These are phyloP conservation scores for Colletotrichum orbiculare DNA, from an alignment of 2,329 filamentous ascomycete species.

Conservation along the genomic window DNA sequence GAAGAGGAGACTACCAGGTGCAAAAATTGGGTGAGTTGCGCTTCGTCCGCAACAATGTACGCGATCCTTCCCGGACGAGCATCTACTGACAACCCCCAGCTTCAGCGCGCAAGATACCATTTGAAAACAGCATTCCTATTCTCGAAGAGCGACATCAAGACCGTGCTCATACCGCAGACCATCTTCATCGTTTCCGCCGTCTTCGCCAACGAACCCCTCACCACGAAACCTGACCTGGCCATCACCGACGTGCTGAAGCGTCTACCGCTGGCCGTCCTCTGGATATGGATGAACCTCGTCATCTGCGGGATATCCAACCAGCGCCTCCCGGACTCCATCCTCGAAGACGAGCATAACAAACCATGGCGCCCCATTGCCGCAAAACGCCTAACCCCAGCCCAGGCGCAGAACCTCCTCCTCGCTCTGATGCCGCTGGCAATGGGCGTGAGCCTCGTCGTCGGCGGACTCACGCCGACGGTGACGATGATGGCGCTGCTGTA, in stretches of 20 bases:
- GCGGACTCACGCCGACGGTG: constrained; percentile 38
- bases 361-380: constrained; percentile 46
- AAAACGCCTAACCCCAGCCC: constrained; percentile 38
- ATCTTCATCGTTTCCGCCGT: constrained; percentile 40
- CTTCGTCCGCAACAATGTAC: too few relatives aligned
- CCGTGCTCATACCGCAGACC: constrained; percentile 45
- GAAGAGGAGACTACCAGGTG: too few relatives aligned
- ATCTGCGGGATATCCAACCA: constrained; percentile 45
- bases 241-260: neutral
- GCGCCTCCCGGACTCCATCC: constrained; percentile 36
- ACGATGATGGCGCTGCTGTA: constrained; percentile 42
- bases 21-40: too few relatives aligned
- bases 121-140: constrained; percentile 43
- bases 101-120: constrained; percentile 21
- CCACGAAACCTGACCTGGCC: neutral
- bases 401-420: constrained; percentile 42
- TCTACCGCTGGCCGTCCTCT: constrained; percentile 28
- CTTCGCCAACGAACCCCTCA: constrained; percentile 13
- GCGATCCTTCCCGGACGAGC: too few relatives aligned
- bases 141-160: constrained; percentile 48
- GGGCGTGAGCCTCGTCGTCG: constrained; percentile 28
- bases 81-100: constrained; percentile 3
- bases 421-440: constrained; percentile 39
- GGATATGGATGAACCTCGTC: constrained; percentile 45
- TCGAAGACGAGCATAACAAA: constrained; percentile 46